phyloP scores from a whole-genome alignment of 2,329 filamentous ascomycete species.

The Fonsecaea nubica region DNA sequence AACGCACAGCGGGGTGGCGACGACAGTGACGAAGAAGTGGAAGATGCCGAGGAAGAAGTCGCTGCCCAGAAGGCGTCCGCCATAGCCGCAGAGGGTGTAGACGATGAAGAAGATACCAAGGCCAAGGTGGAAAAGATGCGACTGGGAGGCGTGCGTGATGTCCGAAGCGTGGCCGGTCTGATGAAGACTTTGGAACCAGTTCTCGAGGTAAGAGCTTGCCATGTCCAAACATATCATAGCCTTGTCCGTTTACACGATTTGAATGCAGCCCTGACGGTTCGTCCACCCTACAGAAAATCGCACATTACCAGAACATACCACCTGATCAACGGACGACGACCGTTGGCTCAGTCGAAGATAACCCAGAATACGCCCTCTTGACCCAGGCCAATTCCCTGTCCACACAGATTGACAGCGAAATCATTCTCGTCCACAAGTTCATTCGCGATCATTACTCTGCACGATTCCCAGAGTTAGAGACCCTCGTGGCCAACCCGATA shows the following conservation, averaged over 20 bases:
- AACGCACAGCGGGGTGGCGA: conserved; percentile 49
- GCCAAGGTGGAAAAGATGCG: conserved; percentile 84
- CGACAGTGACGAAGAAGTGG: conserved; percentile 32
- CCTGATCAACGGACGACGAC: conserved; percentile 68
- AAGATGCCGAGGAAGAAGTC: conserved; percentile 41
- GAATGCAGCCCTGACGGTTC: conserved; percentile 68
- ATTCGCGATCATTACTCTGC: conserved; percentile 94
- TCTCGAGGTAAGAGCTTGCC: conserved; percentile 72
- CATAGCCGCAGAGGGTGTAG: conserved; percentile 62
- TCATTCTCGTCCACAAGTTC: conserved; percentile 92
- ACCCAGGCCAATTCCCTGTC: conserved; percentile 89
- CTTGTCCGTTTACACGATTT: conserved; percentile 67
- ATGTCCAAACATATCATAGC: conserved; percentile 38
- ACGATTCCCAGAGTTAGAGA: conserved; percentile 91
- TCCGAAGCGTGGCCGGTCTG: conserved; percentile 77
- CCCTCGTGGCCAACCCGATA: conserved; percentile 85
- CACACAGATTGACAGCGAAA: conserved; percentile 90
- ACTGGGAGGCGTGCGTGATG: conserved; percentile 73
- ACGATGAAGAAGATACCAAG: conserved; percentile 72
- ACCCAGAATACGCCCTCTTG: conserved; percentile 86
- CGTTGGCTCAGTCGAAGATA: conserved; percentile 86
- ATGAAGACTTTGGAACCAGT: conserved; percentile 83
- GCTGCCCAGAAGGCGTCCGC: conserved; percentile 54
- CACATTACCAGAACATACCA: conserved; percentile 73
- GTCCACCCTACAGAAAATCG: conserved; percentile 74